Conservation (phyloP, 257 asterid species). For the Scutellaria baicalensis region DNA sequence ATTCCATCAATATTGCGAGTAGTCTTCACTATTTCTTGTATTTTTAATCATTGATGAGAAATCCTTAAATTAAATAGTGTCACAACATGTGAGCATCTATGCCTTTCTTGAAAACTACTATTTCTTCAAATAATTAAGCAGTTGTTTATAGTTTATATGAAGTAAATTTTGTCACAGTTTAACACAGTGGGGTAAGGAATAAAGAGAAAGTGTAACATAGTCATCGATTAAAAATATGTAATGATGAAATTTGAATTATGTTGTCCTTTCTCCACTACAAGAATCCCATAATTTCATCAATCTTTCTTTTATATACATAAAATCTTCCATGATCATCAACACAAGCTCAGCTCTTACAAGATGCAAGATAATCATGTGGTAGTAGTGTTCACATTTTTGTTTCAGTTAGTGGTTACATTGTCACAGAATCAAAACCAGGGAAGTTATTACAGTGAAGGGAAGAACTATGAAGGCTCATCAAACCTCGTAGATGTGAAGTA, state of each 20-base stretch:
- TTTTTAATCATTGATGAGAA: background rate
- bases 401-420: background rate
- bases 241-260: conserved; percentile 31
- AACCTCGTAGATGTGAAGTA: conserved; percentile 58
- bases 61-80: background rate
- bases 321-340: too few species aligned
- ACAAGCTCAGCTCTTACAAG: background rate
- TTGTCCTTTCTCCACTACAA: conserved; percentile 23
- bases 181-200: conserved; percentile 16
- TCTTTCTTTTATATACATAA: background rate
- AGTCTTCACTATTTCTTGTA: too few species aligned
- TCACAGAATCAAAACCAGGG: conserved; percentile 20
- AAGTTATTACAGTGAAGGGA: conserved; percentile 12
- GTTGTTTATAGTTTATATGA: background rate
- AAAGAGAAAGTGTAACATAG: conserved; percentile 27
- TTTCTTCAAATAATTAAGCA: background rate
- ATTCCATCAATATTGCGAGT: too few species aligned
- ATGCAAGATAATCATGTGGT: conserved; percentile 11
- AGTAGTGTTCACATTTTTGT: too few species aligned
- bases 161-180: background rate
- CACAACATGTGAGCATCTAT: conserved; percentile 6
- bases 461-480: conserved; percentile 73
- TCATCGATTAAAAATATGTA: conserved; percentile 31
- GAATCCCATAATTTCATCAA: background rate
- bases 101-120: background rate